phyloP scores from a whole-genome alignment of 1,284 basidiomycete species.

The Chiua sp. region DNA sequence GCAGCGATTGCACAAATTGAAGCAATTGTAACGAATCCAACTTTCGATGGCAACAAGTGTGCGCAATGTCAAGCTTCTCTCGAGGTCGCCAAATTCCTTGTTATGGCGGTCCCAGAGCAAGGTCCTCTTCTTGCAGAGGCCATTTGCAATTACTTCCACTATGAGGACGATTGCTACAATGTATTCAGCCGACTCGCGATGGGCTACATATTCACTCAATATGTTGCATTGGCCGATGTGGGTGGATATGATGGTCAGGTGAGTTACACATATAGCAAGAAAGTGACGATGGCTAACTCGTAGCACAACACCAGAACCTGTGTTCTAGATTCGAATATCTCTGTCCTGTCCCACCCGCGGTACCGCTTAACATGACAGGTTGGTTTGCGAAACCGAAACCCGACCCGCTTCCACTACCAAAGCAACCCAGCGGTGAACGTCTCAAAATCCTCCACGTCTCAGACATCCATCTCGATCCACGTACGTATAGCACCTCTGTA shows the following conservation, averaged over 20 bases:
- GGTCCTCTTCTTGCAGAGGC: conserved; percentile 60
- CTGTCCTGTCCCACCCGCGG: conserved; percentile 53
- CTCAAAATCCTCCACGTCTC: conserved; percentile 77
- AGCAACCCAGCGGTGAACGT: conserved; percentile 59
- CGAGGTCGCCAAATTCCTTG: conserved; percentile 64
- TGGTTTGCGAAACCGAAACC: conserved; percentile 73
- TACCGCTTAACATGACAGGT: conserved; percentile 52
- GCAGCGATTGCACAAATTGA: conserved; percentile 56
- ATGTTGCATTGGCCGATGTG: conserved; percentile 63
- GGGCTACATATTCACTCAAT: conserved; percentile 65
- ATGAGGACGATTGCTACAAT: conserved; percentile 52
- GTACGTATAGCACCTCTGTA: conserved; percentile 35
- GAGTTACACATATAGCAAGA: neutral
- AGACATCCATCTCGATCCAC: conserved; percentile 76
- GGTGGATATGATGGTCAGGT: conserved; percentile 71
- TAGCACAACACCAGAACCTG: neutral
- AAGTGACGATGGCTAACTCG: too few relatives aligned
- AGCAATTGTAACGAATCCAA: conserved; percentile 52
- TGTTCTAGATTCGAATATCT: conserved; percentile 32
- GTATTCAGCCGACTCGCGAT: conserved; percentile 50
- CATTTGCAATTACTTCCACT: conserved; percentile 62
- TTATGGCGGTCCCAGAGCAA: conserved; percentile 63
- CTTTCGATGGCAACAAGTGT: conserved; percentile 56
- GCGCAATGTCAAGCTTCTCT: conserved; percentile 63
- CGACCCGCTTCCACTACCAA: conserved; percentile 57